Evolutionary conservation across 1,284 basidiomycete species (phyloP), one percentile per base, ranked within the genome.

Genomic region (Ganoderma sp.): DNA sequence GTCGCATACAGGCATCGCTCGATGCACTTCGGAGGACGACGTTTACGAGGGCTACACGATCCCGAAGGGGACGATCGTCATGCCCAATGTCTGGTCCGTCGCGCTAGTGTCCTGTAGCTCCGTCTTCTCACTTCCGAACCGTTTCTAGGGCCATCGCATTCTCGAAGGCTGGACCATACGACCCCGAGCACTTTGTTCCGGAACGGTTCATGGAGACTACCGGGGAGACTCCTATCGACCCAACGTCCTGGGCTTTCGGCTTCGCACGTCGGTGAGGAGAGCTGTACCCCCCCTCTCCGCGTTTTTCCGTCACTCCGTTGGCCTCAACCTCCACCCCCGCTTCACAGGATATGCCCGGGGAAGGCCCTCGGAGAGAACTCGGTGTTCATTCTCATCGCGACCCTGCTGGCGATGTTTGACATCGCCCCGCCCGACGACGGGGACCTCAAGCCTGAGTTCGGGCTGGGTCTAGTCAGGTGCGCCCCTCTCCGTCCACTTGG

Each of bases 121-220:
- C n/a, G 3, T 32, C 32, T 25, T 9, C 9, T 50, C 9, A 25
- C 22, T 14, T 4, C 25, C 3, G 1, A 39, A 17, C 19, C 9
- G n/a, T 32, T n/a, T 3, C 14, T 45, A 78, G 76, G 73, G 69
- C 73, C 1, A 66, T 78, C 43, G 72, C 77, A 19, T 70, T 75
- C 57, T 73, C 73, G 42, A 67, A 70, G 41, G 52, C 64, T 14
- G 69, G 67, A 0, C 76, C 74, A 28, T 67, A 72, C 43, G 73
- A 78, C 58, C 74, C 76, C 2, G 39, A 66, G 42, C 39, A 61
- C 3, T 79, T 78, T 68, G 71, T 72, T 15, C 78, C 78, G 0
- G 77, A 78, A 37, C 66, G 78, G 1, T 78, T 74, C 50, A 67
- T 77, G 57, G 41, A 32, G 67, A 17, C 37, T 1, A 50, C 48